Base-by-base conservation (phyloP, 805 yeast genomes). In the Sungouiella thailandica region DNA sequence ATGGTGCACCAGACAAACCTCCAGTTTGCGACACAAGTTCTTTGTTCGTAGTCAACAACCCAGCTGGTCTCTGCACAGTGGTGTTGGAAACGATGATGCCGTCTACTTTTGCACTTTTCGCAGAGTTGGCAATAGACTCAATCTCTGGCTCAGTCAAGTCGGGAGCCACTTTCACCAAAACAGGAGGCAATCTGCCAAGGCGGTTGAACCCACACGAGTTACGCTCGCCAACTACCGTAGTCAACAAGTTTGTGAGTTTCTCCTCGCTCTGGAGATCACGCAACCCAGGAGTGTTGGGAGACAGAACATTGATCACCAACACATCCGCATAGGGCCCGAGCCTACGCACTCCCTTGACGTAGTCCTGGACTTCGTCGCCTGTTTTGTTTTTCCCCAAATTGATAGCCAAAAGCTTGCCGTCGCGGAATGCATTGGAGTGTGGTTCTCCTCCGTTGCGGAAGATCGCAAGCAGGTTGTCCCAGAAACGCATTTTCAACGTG, bases 231-330 rank as follows among this genome's bases (percentile, higher is more conserved):
- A 65, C 88, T 22, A 90, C 88, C 9, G 78, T 63, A 7, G 73
- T 62, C 47, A 90, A 69, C 48, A 90, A 65, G 23, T 69, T 69
- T 6, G 86, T 76, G 39, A 90, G 71, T 55, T 83, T 84, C 36
- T 68, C 69, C 47, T 85, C 95, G 36, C 65, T 75, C 64, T 90
- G 97, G 46, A 90, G 71, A 47, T 79, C 85, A 52, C 97, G 76
- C 46, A 90, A 71, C 2, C 97, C 97, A 4, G 97, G 97, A 1
- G 97, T 90, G 55, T 90, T 90, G 34, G 97, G 97, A 31, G 95
- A 83, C 1, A 96, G 87, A 10, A 90, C 96, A 52, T 90, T 90
- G 44, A 90, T 76, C 13, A 90, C 90, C 41, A 90, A 66, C 6
- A 85, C 88, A 60, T 90, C 97, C 4, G 97, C 96, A 47, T 69